Base-by-base conservation (phyloP, 1,284 basidiomycete genomes). In the Calocybe gambosa region DNA sequence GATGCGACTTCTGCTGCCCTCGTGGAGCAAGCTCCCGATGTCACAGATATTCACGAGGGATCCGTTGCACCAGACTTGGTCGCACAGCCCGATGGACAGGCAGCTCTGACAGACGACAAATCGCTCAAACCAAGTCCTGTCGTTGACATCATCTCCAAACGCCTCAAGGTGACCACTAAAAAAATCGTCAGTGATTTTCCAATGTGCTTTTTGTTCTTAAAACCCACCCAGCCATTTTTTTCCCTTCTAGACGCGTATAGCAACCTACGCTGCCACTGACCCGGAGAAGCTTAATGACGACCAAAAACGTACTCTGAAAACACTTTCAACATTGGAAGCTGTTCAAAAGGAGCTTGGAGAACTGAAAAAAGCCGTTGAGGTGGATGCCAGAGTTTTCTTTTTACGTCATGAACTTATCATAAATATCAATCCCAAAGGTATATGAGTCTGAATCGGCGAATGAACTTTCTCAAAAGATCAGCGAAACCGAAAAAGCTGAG, bases 311-410 rank as follows among this genome's bases (percentile, higher is more conserved):
- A 74, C 75, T 0, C 58, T 92, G 43, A 82, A 78, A 51, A 80
- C 77, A 18, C 75, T 93, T 34, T 78, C 90, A 4, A 70, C 71
- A 8, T 71, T 93, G 31, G 89, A 93, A 59, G 85, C 81, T 4
- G 70, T 82, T 19, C 75, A 80, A 54, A 88, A 86, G 57, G 91
- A 93, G 58, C 68, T 93, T 12, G 81, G 80, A 37, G 89, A 92
- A 50, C 76, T 92, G 35, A 85, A 82, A 64, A 89, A 87, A 62
- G 77, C 74, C 34, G 74, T 92, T 52, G 88, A 93, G 77, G 90
- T 89, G 45, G 37, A 52, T 45, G 23, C n/a, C 18, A 19, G 20
- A 29, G 20, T 9, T 16, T 23, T 19, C 37, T 43, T 46, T 8
- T 8, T 8, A 31, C 13, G 29, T 10, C 6, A 31, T n/a, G 25